phyloP scores from a whole-genome alignment of 2,329 filamentous ascomycete species.

The Calonectria honghensis region DNA sequence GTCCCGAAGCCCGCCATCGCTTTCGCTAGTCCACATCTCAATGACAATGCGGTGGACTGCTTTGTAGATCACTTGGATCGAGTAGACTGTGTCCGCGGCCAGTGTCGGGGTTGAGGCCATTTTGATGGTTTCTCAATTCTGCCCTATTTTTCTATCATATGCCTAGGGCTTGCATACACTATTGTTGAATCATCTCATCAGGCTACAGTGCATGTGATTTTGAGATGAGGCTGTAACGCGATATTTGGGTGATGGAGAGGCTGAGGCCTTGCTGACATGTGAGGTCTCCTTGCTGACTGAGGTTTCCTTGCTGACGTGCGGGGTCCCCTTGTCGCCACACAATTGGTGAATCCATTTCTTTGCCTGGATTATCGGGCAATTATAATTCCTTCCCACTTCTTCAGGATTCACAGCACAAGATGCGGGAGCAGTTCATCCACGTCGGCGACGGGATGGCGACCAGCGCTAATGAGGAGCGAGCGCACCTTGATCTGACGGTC shows the following conservation, averaged over 20 bases:
- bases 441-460: not conserved
- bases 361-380: slow-evolving; percentile 25
- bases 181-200: not conserved
- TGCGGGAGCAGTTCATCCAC: not conserved
- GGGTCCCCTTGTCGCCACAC: not conserved
- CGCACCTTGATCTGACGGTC: not conserved
- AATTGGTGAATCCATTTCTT: not conserved
- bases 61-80: slow-evolving; percentile 20
- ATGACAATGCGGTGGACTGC: slow-evolving; percentile 4
- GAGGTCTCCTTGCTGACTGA: not conserved
- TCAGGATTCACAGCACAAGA: not conserved
- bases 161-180: not conserved
- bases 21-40: not conserved
- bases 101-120: slow-evolving; percentile 3
- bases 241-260: not conserved
- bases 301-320: not conserved
- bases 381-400: not conserved
- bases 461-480: not conserved
- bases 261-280: not conserved
- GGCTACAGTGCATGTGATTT: not conserved
- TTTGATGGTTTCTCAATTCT: not conserved
- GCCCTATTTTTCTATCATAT: too few relatives aligned
- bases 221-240: not conserved
- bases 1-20: slow-evolving; percentile 18
- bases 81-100: not conserved